Base-by-base conservation (phyloP, 495 filamentous ascomycete genomes). In the Amorphotheca resinae region DNA sequence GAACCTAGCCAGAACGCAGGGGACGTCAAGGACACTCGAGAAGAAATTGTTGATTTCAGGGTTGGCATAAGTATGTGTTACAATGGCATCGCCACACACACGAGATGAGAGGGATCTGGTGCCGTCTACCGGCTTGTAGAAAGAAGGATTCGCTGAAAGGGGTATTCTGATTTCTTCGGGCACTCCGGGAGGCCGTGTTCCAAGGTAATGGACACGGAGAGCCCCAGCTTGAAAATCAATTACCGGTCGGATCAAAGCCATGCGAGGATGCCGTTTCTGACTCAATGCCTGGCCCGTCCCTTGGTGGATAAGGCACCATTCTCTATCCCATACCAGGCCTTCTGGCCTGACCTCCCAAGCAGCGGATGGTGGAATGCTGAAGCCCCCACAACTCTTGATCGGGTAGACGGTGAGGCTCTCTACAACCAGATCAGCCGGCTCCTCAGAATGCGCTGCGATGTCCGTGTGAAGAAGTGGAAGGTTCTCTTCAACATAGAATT, bases 291-390 rank as follows among this genome's bases (percentile, higher is more conserved):
- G 74, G 0, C 79, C 79, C 1, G 85, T 87, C 7, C 84, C 82
- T 53, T 79, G 75, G 56, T 93, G 86, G 12, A 95, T 72, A 12
- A 95, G 61, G 55, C 86, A 93, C 88, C 88, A 95, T 61, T 95
- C 88, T 38, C 87, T 66, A 58, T 95, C 88, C 87, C 87, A 94
- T 14, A 79, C 81, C 4, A 95, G 64, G 0, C 88, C 88, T 60
- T 93, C 82, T 12, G 66, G 62, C 36, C 68, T 73, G 20, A 93
- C 70, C 54, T 84, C 77, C 88, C 88, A 95, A 15, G 66, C 54
- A 17, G 61, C 61, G 6, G 63, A 73, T 1, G 64, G 46, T 0
- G 85, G 79, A 30, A 95, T 70, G n/a, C 65, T 68, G 51, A 78
- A 88, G 6, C 80, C 80, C 6, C 73, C 82, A 54, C 88, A 95